phyloP scores from a whole-genome alignment of 2,329 filamentous ascomycete genomes.

The Diaporthe nobilis region DNA sequence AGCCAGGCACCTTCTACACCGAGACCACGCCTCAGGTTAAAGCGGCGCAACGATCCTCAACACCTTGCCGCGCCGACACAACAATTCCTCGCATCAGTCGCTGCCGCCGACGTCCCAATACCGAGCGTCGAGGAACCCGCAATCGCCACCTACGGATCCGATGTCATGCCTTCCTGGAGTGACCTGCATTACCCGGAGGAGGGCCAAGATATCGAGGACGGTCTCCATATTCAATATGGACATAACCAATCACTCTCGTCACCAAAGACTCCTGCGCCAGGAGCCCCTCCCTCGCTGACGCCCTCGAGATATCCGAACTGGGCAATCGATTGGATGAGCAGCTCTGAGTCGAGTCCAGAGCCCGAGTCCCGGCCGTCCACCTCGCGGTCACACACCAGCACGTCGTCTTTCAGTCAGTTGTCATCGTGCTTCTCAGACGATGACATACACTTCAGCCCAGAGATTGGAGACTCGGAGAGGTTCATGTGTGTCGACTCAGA shows the following conservation, averaged over 20 bases:
- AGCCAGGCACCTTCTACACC: conserved; percentile 63
- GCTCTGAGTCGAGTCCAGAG: conserved; percentile 71
- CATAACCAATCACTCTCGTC: conserved; percentile 63
- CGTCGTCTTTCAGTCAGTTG: conserved; percentile 69
- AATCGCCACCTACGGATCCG: conserved; percentile 45
- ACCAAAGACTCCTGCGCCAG: conserved; percentile 72
- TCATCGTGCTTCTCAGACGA: conserved; percentile 69
- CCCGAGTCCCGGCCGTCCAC: conserved; percentile 73
- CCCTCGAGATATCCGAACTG: conserved; percentile 69
- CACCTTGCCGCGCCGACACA: conserved; percentile 71
- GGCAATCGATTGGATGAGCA: conserved; percentile 71
- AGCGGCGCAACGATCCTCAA: conserved; percentile 65
- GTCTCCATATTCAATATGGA: conserved; percentile 48
- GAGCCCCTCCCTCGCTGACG: conserved; percentile 58
- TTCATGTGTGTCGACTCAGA: conserved; percentile 39
- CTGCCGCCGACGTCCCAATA: conserved; percentile 74
- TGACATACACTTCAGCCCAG: conserved; percentile 66
- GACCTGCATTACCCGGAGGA: conserved; percentile 55
- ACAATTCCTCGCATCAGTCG: conserved; percentile 77
- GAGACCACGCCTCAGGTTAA: conserved; percentile 68
- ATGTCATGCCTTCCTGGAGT: conserved; percentile 53
- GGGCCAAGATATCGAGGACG: conserved; percentile 40
- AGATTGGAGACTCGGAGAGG: conserved; percentile 56
- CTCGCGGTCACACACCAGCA: conserved; percentile 70
- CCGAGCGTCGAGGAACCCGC: conserved; percentile 74